Conservation (phyloP, 805 yeast species). For the Brettanomyces nanus region DNA sequence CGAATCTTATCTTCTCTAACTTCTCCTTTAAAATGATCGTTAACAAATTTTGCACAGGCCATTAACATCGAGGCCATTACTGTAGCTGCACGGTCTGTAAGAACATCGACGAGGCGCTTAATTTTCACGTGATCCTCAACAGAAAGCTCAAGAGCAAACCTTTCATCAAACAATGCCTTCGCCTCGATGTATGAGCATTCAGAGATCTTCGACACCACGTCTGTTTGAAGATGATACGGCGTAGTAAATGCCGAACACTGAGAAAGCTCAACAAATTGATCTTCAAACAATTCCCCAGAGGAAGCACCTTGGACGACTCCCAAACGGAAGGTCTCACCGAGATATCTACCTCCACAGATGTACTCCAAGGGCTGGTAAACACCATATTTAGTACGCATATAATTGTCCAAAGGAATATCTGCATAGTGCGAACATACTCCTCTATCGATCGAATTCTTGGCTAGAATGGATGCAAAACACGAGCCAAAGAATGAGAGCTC, state of each 20-base stretch:
- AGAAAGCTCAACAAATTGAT: not conserved
- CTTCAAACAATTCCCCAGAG: constrained; percentile 7
- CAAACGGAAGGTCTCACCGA: constrained; percentile 44
- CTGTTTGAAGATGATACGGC: constrained; percentile 4
- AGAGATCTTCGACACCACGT: constrained; percentile 30
- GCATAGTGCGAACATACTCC: constrained; percentile 1
- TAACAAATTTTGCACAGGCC: constrained; percentile 26
- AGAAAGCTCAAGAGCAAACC: constrained; percentile 3
- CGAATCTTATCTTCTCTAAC: not conserved
- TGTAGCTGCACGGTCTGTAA: constrained; percentile 38
- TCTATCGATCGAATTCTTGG: not conserved
- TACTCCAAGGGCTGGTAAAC: constrained; percentile 52
- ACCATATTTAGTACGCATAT: constrained; percentile 10
- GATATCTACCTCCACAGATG: constrained; percentile 46
- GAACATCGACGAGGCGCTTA: constrained; percentile 22
- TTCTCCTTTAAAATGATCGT: not conserved
- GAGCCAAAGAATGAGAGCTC: constrained; percentile 50
- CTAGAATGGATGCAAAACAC: constrained; percentile 27
- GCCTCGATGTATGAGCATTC: constrained; percentile 2
- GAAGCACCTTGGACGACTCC: constrained; percentile 26
- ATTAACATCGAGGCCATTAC: constrained; percentile 34
- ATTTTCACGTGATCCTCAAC: constrained; percentile 7
- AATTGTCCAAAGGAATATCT: constrained; percentile 10
- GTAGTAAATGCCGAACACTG: constrained; percentile 1
- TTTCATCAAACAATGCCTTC: not conserved